phyloP scores from a whole-genome alignment of 768 basidiomycete species.

The Macrocybe gigantea region DNA sequence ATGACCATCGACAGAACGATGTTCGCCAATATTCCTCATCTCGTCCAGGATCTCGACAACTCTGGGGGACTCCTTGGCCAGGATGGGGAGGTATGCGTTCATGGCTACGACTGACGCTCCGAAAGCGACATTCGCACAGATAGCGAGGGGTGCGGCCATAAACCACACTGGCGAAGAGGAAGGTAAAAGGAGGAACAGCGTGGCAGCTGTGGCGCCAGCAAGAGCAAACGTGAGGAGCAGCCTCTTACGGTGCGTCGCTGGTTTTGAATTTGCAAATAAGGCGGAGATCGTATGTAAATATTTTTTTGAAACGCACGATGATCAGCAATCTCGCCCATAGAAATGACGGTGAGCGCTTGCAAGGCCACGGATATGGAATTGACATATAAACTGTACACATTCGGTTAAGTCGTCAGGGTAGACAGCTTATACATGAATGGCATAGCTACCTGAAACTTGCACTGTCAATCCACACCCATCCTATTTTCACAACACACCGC shows the following conservation, averaged over 20 bases:
- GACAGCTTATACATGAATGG: not conserved
- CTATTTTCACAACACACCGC: slow-evolving; percentile 77
- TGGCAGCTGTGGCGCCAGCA: slow-evolving; percentile 63
- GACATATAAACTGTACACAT: slow-evolving; percentile 64
- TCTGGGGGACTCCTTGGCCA: slow-evolving; percentile 63
- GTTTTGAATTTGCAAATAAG: slow-evolving; percentile 2
- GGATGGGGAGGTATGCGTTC: slow-evolving; percentile 80
- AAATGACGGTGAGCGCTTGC: slow-evolving; percentile 92
- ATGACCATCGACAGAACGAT: slow-evolving; percentile 11
- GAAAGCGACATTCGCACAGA: slow-evolving; percentile 80
- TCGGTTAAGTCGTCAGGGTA: not conserved
- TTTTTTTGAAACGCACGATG: slow-evolving; percentile 50
- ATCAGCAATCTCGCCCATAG: slow-evolving; percentile 89
- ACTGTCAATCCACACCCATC: slow-evolving; percentile 83
- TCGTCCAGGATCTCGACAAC: slow-evolving; percentile 37
- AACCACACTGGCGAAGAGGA: slow-evolving; percentile 69
- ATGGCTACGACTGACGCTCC: slow-evolving; percentile 84
- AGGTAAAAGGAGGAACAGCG: slow-evolving; percentile 67
- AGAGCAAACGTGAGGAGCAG: slow-evolving; percentile 73
- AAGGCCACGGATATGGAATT: slow-evolving; percentile 85
- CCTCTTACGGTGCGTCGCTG: slow-evolving; percentile 66
- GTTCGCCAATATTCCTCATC: slow-evolving; percentile 11
- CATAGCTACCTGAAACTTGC: slow-evolving; percentile 75
- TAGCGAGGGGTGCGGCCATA: slow-evolving; percentile 61
- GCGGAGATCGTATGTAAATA: not conserved